Evolutionary conservation across 1,139 yeast species (phyloP).

Genomic region (Petasospora rhodanensis): DNA sequence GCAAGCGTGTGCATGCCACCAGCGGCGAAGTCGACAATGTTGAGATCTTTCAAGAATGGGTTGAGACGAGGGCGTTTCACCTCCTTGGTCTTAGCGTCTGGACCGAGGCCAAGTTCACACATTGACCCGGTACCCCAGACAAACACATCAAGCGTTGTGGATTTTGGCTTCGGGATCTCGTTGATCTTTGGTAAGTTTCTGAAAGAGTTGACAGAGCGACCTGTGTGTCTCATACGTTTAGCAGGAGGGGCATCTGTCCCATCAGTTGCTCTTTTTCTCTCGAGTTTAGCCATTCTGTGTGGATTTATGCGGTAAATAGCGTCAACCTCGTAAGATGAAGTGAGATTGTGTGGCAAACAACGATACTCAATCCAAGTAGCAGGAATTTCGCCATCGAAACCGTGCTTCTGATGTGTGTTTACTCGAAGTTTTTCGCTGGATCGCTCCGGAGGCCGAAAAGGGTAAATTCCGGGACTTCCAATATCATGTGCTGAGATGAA

Average conservation of each 20-base stretch:
- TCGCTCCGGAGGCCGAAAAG: slow-evolving; percentile 5
- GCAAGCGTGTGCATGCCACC: slow-evolving; percentile 97
- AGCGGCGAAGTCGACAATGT: slow-evolving; percentile 79
- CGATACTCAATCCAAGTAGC: no score
- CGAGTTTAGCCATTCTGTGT: slow-evolving; percentile 20
- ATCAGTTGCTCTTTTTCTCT: slow-evolving; percentile 24
- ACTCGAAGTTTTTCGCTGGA: neutral
- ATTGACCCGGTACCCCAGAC: slow-evolving; percentile 97
- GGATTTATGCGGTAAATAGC: no score
- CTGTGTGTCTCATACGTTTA: slow-evolving; percentile 25
- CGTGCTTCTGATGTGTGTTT: neutral
- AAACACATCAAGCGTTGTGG: slow-evolving; percentile 55
- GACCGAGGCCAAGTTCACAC: slow-evolving; percentile 96
- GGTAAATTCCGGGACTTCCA: slow-evolving; percentile 15
- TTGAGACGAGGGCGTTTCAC: slow-evolving; percentile 94
- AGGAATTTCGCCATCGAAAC: no score
- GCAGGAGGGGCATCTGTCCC: slow-evolving; percentile 11
- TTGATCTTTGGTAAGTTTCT: slow-evolving; percentile 25
- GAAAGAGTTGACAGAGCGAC: slow-evolving; percentile 26
- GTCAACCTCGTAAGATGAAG: no score
- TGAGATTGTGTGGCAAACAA: no score
- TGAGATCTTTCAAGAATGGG: slow-evolving; percentile 63
- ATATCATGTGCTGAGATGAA: no score
- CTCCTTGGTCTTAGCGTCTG: slow-evolving; percentile 79
- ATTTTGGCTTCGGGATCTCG: slow-evolving; percentile 20